Base-by-base conservation (phyloP, 2,329 filamentous ascomycete species). In the Aspergillus felis region DNA sequence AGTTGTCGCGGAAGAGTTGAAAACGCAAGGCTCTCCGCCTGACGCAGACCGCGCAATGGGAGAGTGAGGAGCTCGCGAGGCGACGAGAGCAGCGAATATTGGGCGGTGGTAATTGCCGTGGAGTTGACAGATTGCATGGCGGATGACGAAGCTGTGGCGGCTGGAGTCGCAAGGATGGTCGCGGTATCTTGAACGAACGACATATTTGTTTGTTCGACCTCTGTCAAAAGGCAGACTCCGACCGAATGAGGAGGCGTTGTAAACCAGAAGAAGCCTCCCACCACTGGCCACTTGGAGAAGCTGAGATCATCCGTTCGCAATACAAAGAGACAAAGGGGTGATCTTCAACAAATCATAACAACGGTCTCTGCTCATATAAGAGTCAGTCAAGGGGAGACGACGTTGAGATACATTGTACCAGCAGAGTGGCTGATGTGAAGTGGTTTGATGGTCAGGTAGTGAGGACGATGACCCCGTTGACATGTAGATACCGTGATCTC, bases 11-110 rank as follows among this genome's bases (percentile, higher is more conserved):
- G 73, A 48, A 76, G 60, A 6, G 71, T 70, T 25, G 61, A 65
- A 49, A 77, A 69, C 1, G 73, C 65, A 55, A 74, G 70, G 17
- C 64, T 65, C 57, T 77, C 74, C 25, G 68, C 69, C 53, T 68
- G 70, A 50, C 70, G 66, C n/a, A 75, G 61, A 52, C 69, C 66
- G 47, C 74, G 74, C 53, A 77, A 62, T 17, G 75, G 74, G 51
- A 72, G 63, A 27, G 69, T 67, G 41, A 76, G 61, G 20, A 76
- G 56, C 25, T 73, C 69, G 55, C 68, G 68, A 10, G 68, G 61
- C 22, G 68, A 68, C 20, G 68, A 64, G 12, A 70, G 64, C 25
- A 68, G 50, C 29, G 68, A 55, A 44, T 67, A 68, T 29, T 50
- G 50, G 47, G 57, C 51, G 48, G 66, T 54, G 17, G 50, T 17